Conservation (phyloP, 371 early-diverging fungal genomes). For the Blyttiomyces sp. region DNA sequence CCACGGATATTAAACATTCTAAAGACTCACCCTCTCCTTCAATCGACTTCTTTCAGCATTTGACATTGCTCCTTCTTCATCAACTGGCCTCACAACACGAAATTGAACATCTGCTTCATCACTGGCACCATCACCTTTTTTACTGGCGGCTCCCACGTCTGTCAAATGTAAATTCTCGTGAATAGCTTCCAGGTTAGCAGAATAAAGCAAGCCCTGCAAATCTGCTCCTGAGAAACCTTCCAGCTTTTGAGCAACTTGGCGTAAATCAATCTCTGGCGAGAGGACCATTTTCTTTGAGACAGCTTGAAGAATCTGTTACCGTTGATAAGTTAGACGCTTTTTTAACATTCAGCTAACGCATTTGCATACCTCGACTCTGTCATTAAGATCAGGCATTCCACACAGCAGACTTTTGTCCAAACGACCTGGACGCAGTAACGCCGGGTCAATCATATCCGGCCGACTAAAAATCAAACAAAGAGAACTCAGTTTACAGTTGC, state of each 20-base stretch:
- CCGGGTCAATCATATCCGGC: slow-evolving; percentile 86
- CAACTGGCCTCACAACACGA: neutral
- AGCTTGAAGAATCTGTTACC: slow-evolving; percentile 42
- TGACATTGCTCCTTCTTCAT: neutral
- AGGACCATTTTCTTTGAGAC: slow-evolving; percentile 32
- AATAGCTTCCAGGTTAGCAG: slow-evolving; percentile 86
- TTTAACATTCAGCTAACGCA: no score
- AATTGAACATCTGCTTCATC: slow-evolving; percentile 34
- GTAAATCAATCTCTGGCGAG: slow-evolving; percentile 18
- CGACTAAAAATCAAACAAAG: slow-evolving; percentile 29
- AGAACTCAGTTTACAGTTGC: neutral
- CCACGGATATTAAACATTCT: no score
- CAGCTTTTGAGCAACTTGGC: slow-evolving; percentile 59
- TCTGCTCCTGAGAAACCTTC: slow-evolving; percentile 89
- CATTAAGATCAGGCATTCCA: slow-evolving; percentile 72
- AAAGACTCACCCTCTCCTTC: neutral
- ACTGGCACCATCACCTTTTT: slow-evolving; percentile 23
- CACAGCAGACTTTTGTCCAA: slow-evolving; percentile 92
- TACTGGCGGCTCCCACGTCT: neutral
- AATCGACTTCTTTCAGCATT: neutral
- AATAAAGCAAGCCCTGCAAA: slow-evolving; percentile 87
- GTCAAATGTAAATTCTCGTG: slow-evolving; percentile 54
- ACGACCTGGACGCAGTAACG: slow-evolving; percentile 98
- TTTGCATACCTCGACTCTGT: slow-evolving; percentile 59
- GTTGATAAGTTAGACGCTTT: no score